Evolutionary conservation across 805 yeast genomes (phyloP).

Genomic region (Ogataea thermomethanolica): DNA sequence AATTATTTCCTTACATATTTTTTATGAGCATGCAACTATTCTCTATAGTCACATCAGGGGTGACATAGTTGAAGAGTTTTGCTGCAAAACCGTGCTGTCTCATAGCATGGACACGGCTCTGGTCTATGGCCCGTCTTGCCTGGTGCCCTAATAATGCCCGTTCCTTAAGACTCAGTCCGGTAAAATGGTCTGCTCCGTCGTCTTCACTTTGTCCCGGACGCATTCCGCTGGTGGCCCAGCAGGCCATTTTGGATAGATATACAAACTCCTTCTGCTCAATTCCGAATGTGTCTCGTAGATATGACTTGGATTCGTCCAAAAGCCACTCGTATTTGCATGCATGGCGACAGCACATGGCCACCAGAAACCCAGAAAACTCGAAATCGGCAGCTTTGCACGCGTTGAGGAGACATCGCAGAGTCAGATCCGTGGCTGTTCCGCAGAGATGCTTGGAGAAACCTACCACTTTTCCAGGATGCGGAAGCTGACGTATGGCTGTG

Average conservation of each 20-base stretch:
- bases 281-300: slow-evolving; percentile 32
- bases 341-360: slow-evolving; percentile 94
- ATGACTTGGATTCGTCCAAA: slow-evolving; percentile 43
- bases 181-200: slow-evolving; percentile 42
- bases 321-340: slow-evolving; percentile 63
- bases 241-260: slow-evolving; percentile 57
- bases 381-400: slow-evolving; percentile 14
- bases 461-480: slow-evolving; percentile 29
- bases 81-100: slow-evolving; percentile 38
- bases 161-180: slow-evolving; percentile 43
- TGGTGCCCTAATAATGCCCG: slow-evolving; percentile 59
- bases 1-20: slow-evolving; percentile 1
- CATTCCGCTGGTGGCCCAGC: slow-evolving; percentile 87
- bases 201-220: slow-evolving; percentile 38
- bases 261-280: slow-evolving; percentile 32
- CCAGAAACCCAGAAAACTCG: slow-evolving; percentile 52
- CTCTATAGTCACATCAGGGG: slow-evolving; percentile 58
- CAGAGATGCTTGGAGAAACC: slow-evolving; percentile 87
- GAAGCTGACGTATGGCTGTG: slow-evolving; percentile 35
- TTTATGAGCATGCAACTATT: slow-evolving; percentile 39
- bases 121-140: slow-evolving; percentile 74
- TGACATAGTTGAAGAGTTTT: slow-evolving; percentile 57
- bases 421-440: slow-evolving; percentile 91
- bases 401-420: slow-evolving; percentile 56
- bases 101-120: slow-evolving; percentile 58